Percentiles rank a stretch among this genome's conserved stretches.
phyloP scores from a whole-genome alignment of 73 alveolate species.

The Paramecium primaurelia region DNA sequence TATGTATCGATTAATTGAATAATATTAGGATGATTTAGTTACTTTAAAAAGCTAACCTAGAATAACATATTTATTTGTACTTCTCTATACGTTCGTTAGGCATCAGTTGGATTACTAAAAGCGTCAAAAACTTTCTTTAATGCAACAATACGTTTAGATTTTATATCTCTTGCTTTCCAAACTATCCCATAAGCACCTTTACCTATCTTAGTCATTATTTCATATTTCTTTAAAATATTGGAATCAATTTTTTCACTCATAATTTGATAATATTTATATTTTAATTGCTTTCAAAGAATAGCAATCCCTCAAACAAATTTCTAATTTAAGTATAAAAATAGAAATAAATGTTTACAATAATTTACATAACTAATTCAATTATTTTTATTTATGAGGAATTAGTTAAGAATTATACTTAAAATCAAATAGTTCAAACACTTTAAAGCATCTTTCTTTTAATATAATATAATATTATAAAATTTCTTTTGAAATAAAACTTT shows the following conservation, averaged over 20 bases:
- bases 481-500: not conserved
- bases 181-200: constrained; percentile 93
- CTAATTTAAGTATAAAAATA: not conserved
- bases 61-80: constrained; percentile 34
- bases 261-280: constrained; percentile 16
- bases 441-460: not conserved
- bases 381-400: not conserved
- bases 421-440: not conserved
- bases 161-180: constrained; percentile 88
- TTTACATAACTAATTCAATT: not conserved
- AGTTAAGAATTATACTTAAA: not conserved
- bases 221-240: constrained; percentile 76
- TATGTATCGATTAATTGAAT: constrained; percentile 65
- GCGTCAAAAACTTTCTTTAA: constrained; percentile 86
- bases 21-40: constrained; percentile 76
- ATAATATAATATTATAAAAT: no score
- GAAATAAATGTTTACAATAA: no score
- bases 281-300: not conserved
- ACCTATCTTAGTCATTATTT: constrained; percentile 75
- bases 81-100: constrained; percentile 91
- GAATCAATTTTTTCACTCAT: constrained; percentile 84
- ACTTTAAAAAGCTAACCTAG: constrained; percentile 79
- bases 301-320: not conserved
- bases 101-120: constrained; percentile 82
- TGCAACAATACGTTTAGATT: constrained; percentile 62